Percentiles rank a stretch among this genome's conserved stretches.
phyloP scores from a whole-genome alignment of 2,329 filamentous ascomycete species.

The Aspergillus hortae region DNA sequence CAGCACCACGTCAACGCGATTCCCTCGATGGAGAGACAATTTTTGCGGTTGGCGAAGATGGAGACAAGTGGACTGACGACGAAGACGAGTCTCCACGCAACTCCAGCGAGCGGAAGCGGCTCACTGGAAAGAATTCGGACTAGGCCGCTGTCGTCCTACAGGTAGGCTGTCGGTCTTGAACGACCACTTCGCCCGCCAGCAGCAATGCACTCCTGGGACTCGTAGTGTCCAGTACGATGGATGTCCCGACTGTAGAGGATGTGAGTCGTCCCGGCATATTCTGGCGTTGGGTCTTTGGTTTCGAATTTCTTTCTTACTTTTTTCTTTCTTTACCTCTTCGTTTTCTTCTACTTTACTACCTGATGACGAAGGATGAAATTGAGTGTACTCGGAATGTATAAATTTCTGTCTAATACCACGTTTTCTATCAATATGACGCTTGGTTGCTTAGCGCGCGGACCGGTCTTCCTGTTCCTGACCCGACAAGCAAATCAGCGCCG shows the following conservation, averaged over 20 bases:
- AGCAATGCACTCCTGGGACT: too few species aligned
- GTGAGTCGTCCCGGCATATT: slow-evolving; percentile 13
- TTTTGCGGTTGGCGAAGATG: slow-evolving; percentile 85
- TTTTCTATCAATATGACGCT: too few species aligned
- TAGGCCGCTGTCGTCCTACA: not conserved
- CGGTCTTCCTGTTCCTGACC: too few species aligned
- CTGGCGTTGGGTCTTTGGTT: slow-evolving; percentile 15
- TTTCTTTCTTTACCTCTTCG: not conserved
- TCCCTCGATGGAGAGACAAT: slow-evolving; percentile 88
- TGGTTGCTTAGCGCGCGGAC: too few species aligned
- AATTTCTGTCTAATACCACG: not conserved
- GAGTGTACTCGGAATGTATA: not conserved
- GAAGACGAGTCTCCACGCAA: slow-evolving; percentile 54
- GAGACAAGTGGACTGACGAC: slow-evolving; percentile 75
- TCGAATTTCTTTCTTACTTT: not conserved
- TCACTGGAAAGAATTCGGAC: slow-evolving; percentile 44
- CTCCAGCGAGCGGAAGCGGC: slow-evolving; percentile 49
- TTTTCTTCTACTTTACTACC: not conserved
- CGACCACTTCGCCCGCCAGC: not conserved
- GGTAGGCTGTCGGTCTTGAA: not conserved
- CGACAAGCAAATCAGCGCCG: too few species aligned
- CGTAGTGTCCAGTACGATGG: too few species aligned
- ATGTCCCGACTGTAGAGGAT: not conserved
- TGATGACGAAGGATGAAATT: slow-evolving; percentile 2
- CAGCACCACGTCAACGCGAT: slow-evolving; percentile 51